Evolutionary conservation across 495 filamentous ascomycete genomes (phyloP).

Genomic region (Hypoxylon trugodes): DNA sequence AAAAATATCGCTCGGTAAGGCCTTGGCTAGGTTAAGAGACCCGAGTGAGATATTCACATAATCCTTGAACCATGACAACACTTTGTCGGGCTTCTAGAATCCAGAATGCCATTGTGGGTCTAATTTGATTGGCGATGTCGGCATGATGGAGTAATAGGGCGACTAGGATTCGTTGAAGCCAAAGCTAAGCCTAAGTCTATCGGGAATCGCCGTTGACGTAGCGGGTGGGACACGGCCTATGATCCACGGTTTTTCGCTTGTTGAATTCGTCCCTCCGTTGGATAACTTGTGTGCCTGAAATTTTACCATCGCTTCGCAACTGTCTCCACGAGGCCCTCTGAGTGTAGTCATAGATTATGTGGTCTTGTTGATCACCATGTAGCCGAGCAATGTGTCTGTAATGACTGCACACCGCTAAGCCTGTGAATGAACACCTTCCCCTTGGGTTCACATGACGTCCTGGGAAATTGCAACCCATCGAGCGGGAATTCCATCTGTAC

Average conservation of each 20-base stretch:
- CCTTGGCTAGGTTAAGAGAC: constrained; percentile 8
- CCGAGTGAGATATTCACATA: constrained; percentile 8
- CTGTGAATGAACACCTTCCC: not conserved
- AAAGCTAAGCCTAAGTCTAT: constrained; percentile 1
- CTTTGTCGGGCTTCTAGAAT: constrained; percentile 14
- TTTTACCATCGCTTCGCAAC: constrained; percentile 1
- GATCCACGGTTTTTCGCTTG: not conserved
- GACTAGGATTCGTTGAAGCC: constrained; percentile 19
- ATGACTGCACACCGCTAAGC: not conserved
- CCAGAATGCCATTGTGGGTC: constrained; percentile 28
- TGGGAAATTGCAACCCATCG: constrained; percentile 56
- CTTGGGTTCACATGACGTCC: constrained; percentile 17
- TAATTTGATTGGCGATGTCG: constrained; percentile 31
- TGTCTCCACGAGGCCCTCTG: not conserved
- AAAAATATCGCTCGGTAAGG: constrained; percentile 9
- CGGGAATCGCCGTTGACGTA: constrained; percentile 30
- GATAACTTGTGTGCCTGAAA: not conserved
- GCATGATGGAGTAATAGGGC: constrained; percentile 30
- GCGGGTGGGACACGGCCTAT: constrained; percentile 10
- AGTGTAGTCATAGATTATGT: constrained; percentile 10
- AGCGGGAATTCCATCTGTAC: constrained; percentile 59
- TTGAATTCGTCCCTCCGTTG: not conserved
- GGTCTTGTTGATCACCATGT: constrained; percentile 14
- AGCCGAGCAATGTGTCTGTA: not conserved
- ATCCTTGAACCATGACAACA: constrained; percentile 2